Conservation (phyloP, 2,329 filamentous ascomycete genomes). For the Kalaharituber pfeilii region DNA sequence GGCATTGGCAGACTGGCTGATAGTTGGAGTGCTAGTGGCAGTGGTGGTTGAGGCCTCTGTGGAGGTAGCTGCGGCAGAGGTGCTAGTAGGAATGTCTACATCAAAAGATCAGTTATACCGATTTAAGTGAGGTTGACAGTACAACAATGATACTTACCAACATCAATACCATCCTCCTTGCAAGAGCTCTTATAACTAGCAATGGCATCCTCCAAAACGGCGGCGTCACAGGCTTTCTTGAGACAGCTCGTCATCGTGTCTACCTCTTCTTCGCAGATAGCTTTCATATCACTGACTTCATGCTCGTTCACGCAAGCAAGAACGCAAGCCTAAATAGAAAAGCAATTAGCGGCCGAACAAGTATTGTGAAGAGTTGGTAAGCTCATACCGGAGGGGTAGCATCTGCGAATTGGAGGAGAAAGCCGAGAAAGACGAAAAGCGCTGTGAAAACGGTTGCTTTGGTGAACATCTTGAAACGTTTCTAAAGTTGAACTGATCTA, state of each 20-base stretch:
- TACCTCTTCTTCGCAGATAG: neutral
- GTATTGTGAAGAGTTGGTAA: neutral
- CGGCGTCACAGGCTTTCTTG: neutral
- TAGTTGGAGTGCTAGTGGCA: neutral
- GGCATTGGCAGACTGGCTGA: neutral
- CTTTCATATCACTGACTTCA: slow-evolving; percentile 1
- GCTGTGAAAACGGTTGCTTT: slow-evolving; percentile 1
- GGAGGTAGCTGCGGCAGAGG: neutral
- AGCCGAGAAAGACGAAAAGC: neutral
- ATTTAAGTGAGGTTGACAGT: neutral
- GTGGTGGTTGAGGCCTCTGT: neutral
- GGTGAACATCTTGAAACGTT: slow-evolving; percentile 4
- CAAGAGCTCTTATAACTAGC: neutral
- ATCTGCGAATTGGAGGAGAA: neutral
- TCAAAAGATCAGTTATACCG: neutral
- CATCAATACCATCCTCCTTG: neutral
- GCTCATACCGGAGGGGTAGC: slow-evolving; percentile 5
- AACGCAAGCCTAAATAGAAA: slow-evolving; percentile 5
- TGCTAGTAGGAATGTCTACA: neutral
- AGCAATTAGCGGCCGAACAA: neutral
- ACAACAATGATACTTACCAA: neutral
- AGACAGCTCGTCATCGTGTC: neutral
- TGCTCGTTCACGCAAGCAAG: slow-evolving; percentile 7
- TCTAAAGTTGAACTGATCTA: neutral
- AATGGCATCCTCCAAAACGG: neutral